A percentile compares a stretch with the other conserved stretches of the same genome.
Conservation (phyloP, 2,329 filamentous ascomycete genomes). For the Shiraia bambusicola region DNA sequence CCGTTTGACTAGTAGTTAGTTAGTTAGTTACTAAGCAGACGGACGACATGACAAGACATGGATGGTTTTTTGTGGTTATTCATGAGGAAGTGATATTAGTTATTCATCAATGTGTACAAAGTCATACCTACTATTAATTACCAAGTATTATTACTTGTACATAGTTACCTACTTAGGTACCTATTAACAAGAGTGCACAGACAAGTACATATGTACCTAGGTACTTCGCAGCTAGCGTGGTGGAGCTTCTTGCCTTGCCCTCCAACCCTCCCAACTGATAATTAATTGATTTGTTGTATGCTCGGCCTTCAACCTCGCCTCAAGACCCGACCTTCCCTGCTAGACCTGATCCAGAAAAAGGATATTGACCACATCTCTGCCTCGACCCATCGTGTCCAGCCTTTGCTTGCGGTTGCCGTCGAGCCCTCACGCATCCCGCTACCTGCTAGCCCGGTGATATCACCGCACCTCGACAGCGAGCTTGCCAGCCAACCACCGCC, state of each 20-base stretch:
- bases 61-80: too few relatives aligned
- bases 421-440: constrained; percentile 38
- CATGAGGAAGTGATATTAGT: too few relatives aligned
- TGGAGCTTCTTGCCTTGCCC: too few relatives aligned
- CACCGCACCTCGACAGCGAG: constrained; percentile 32
- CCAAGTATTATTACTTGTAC: too few relatives aligned
- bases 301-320: constrained; percentile 61
- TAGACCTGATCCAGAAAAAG: constrained; percentile 60
- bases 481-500: constrained; percentile 23
- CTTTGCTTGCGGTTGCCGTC: constrained; percentile 28
- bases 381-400: constrained; percentile 19
- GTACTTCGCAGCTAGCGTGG: constrained; percentile 5
- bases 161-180: too few relatives aligned
- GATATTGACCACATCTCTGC: constrained; percentile 52
- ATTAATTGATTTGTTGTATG: constrained; percentile 47
- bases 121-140: too few relatives aligned
- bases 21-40: too few relatives aligned
- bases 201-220: too few relatives aligned
- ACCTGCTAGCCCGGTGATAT: constrained; percentile 37
- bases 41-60: too few relatives aligned
- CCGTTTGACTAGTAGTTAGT: too few relatives aligned
- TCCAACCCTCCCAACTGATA: constrained; percentile 15
- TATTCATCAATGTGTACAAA: too few relatives aligned
- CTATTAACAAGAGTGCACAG: too few relatives aligned
- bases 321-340: constrained; percentile 61